These are phyloP conservation scores for Taphrina flavorubra DNA, from an alignment of 1,139 yeast species.

Conservation along the genomic window DNA sequence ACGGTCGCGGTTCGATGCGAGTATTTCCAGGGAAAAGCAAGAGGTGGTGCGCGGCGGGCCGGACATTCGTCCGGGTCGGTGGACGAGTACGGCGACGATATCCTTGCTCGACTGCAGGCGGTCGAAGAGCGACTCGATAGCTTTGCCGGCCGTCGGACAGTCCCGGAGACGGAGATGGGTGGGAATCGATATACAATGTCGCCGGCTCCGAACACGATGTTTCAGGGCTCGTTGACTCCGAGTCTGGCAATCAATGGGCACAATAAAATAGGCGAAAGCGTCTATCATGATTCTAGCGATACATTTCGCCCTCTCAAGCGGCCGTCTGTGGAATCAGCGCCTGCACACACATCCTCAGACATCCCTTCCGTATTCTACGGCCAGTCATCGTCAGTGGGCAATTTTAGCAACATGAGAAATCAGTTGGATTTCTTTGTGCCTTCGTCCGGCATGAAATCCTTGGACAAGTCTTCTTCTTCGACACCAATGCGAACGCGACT, in stretches of 20 bases:
- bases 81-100: conserved; percentile 4
- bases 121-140: conserved; percentile 14
- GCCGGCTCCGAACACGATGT: neutral
- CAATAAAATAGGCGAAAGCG: neutral
- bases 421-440: conserved; percentile 26
- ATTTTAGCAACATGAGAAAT: conserved; percentile 13
- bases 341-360: neutral
- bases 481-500: neutral
- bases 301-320: neutral
- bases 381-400: conserved; percentile 25
- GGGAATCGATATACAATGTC: neutral
- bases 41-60: conserved; percentile 37
- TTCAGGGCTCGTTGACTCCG: neutral
- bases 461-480: neutral
- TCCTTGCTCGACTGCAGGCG: conserved; percentile 13
- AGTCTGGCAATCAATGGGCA: conserved; percentile 6
- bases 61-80: conserved; percentile 3
- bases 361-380: conserved; percentile 30
- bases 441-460: neutral
- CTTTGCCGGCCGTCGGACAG: neutral
- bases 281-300: neutral
- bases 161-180: neutral
- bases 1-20: conserved; percentile 41
- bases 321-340: neutral
- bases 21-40: conserved; percentile 43